Conservation (phyloP, 371 early-diverging fungal genomes). For the Mortierella sp. region DNA sequence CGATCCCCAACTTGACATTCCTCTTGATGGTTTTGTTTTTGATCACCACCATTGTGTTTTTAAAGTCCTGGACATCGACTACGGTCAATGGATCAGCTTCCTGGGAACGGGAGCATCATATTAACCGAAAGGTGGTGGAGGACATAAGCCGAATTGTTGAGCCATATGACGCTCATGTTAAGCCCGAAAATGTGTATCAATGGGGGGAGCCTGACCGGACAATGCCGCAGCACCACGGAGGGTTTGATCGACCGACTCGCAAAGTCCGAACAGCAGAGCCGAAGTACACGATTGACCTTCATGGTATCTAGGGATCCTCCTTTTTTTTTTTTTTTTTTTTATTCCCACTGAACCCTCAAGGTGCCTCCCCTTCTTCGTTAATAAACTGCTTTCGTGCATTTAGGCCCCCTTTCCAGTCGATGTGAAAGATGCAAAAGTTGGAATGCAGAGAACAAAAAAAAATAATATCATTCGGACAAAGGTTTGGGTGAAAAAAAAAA, state of each 20-base stretch:
- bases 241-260: background rate
- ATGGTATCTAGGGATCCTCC: constrained; percentile 11
- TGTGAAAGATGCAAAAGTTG: too few species aligned
- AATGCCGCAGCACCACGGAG: background rate
- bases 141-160: constrained; percentile 2
- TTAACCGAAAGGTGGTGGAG: background rate
- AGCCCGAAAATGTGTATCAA: constrained; percentile 14
- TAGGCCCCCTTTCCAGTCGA: too few species aligned
- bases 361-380: too few species aligned
- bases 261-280: constrained; percentile 19
- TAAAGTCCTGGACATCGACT: too few species aligned
- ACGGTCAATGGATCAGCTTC: too few species aligned
- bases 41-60: background rate
- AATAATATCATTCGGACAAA: too few species aligned
- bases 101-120: constrained; percentile 2
- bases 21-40: constrained; percentile 22
- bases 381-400: too few species aligned
- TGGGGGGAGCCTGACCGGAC: constrained; percentile 38
- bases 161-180: constrained; percentile 43
- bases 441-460: too few species aligned
- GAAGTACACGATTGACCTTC: constrained; percentile 32
- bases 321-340: background rate
- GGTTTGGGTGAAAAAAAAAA: too few species aligned
- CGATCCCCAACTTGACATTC: constrained; percentile 38
- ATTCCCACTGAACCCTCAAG: too few species aligned